Conservation (phyloP, 768 basidiomycete species). For the Lactarius tabidus region DNA sequence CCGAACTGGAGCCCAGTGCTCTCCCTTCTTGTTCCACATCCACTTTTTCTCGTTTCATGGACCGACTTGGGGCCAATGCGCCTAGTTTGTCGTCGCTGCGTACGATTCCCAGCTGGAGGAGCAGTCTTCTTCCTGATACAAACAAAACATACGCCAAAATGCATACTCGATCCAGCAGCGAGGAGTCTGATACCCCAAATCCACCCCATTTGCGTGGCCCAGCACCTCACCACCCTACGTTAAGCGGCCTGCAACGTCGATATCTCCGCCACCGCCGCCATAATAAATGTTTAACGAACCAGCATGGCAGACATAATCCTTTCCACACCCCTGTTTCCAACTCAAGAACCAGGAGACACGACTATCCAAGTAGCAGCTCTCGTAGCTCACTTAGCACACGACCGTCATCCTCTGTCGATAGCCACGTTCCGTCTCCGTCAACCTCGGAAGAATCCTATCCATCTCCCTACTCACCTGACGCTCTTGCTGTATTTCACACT, state of each 20-base stretch:
- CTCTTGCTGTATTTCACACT: constrained; percentile 11
- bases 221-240: not conserved
- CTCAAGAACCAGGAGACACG: not conserved
- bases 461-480: constrained; percentile 15
- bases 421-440: not conserved
- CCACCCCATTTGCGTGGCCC: not conserved
- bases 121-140: not conserved
- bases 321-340: not conserved
- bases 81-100: constrained; percentile 6
- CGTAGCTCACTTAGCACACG: not conserved
- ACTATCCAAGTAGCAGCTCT: not conserved
- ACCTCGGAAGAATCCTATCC: constrained; percentile 18
- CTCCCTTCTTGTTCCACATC: not conserved
- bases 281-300: not conserved
- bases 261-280: not conserved
- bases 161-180: not conserved
- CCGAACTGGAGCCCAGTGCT: not conserved
- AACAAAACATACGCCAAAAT: not conserved
- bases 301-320: not conserved
- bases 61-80: not conserved
- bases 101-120: constrained; percentile 13
- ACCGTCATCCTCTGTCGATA: not conserved
- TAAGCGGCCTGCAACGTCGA: not conserved
- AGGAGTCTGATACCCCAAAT: not conserved
- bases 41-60: constrained; percentile 5